Evolutionary conservation across 1,139 yeast species (phyloP).

Genomic region (Waltiozyma sp.): DNA sequence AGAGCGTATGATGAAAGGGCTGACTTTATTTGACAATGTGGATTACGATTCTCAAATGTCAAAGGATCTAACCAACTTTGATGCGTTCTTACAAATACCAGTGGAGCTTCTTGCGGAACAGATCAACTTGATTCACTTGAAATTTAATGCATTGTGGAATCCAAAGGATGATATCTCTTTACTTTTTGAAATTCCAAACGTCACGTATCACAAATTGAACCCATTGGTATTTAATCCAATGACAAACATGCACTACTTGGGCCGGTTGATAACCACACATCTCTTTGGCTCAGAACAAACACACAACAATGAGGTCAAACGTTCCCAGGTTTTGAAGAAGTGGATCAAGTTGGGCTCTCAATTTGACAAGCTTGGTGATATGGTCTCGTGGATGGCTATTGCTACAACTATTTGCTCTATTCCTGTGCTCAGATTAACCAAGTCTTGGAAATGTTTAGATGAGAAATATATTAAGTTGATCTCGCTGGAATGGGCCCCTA

Average conservation of each 20-base stretch:
- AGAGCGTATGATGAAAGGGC: slow-evolving; percentile 29
- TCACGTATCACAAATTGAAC: slow-evolving; percentile 33
- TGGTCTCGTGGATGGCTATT: slow-evolving; percentile 92
- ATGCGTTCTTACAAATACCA: slow-evolving; percentile 34
- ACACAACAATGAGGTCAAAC: slow-evolving; percentile 24
- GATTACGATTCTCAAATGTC: slow-evolving; percentile 15
- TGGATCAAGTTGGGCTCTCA: slow-evolving; percentile 84
- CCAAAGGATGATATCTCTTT: slow-evolving; percentile 56
- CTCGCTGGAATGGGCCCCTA: slow-evolving; percentile 88
- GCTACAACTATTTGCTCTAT: slow-evolving; percentile 77
- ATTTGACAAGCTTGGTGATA: slow-evolving; percentile 76
- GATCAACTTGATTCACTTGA: slow-evolving; percentile 45
- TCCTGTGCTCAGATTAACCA: slow-evolving; percentile 63
- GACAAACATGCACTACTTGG: slow-evolving; percentile 63
- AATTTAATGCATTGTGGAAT: slow-evolving; percentile 58
- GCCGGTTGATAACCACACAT: slow-evolving; percentile 62
- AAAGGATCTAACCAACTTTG: slow-evolving; percentile 19
- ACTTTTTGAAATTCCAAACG: slow-evolving; percentile 31
- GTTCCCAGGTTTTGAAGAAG: slow-evolving; percentile 61
- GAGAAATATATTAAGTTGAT: slow-evolving; percentile 49
- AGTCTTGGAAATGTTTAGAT: slow-evolving; percentile 70
- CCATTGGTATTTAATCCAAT: slow-evolving; percentile 63
- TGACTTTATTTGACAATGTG: slow-evolving; percentile 18
- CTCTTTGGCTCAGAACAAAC: slow-evolving; percentile 31
- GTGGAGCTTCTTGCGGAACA: slow-evolving; percentile 41